These are phyloP conservation scores for Penicillium manginii DNA, from an alignment of 495 filamentous ascomycete genomes.

Conservation along the genomic window DNA sequence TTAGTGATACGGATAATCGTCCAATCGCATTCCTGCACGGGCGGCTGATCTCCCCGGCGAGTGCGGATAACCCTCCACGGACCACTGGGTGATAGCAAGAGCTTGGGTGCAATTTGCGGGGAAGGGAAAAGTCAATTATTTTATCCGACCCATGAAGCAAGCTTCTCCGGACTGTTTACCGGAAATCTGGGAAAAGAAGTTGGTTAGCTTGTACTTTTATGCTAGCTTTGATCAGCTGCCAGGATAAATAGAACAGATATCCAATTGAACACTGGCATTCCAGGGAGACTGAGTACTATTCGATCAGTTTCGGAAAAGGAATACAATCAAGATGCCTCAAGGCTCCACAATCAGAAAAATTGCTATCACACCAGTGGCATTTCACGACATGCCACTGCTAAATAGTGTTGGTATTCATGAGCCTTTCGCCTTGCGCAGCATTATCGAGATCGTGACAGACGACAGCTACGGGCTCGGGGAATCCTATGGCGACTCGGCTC, in stretches of 20 bases:
- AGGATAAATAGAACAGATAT: too few relatives aligned
- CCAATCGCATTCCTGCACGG: not conserved
- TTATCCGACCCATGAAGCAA: not conserved
- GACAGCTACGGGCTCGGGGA: slow-evolving; percentile 3
- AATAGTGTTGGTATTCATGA: slow-evolving; percentile 11
- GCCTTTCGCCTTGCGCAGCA: slow-evolving; percentile 12
- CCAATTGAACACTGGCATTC: too few relatives aligned
- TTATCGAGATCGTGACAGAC: slow-evolving; percentile 7
- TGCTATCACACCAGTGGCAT: not conserved
- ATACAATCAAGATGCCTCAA: slow-evolving; percentile 2
- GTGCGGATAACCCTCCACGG: not conserved
- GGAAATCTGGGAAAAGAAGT: slow-evolving; percentile 4
- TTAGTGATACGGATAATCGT: not conserved
- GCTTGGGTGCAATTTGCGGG: not conserved
- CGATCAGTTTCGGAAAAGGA: not conserved
- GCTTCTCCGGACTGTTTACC: not conserved
- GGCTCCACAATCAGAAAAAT: not conserved
- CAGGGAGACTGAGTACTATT: not conserved
- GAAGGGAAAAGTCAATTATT: not conserved
- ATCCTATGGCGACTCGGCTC: slow-evolving; percentile 1
- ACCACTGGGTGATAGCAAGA: not conserved
- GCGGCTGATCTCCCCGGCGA: not conserved
- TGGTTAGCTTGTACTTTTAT: not conserved
- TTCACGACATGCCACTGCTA: slow-evolving; percentile 10
- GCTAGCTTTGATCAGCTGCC: not conserved